phyloP scores from a whole-genome alignment of 23 red algal species.

The Gracilariopsis chorda region DNA sequence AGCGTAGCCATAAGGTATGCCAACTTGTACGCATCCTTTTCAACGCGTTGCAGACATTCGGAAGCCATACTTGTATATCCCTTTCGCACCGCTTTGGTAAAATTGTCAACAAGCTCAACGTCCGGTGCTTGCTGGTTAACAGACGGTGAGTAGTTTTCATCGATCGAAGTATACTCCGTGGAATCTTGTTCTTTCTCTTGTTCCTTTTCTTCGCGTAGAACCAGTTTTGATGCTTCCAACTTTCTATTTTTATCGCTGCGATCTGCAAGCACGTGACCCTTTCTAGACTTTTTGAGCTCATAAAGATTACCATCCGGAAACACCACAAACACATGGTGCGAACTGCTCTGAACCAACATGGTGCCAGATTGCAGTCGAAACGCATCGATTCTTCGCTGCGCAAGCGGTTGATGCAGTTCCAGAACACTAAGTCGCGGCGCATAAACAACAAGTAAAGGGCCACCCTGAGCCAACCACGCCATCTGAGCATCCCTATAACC shows the following conservation, averaged over 20 bases:
- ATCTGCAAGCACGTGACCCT: not conserved
- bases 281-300: constrained; percentile 47
- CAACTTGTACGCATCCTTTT: constrained; percentile 30
- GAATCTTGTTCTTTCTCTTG: not conserved
- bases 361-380: constrained; percentile 46
- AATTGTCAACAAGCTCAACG: constrained; percentile 26
- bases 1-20: constrained; percentile 59
- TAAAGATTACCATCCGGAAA: constrained; percentile 44
- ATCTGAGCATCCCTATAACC: constrained; percentile 72
- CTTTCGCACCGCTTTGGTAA: constrained; percentile 29
- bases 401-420: constrained; percentile 50
- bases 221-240: not conserved
- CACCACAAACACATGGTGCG: constrained; percentile 35
- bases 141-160: not conserved
- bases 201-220: not conserved
- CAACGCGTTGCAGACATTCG: constrained; percentile 45
- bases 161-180: not conserved
- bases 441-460: constrained; percentile 34
- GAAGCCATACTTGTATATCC: constrained; percentile 24
- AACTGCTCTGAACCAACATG: constrained; percentile 41
- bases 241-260: not conserved
- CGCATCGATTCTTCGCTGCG: constrained; percentile 5
- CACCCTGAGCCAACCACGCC: constrained; percentile 54
- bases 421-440: constrained; percentile 50
- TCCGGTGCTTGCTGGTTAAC: not conserved